Evolutionary conservation across 1,284 basidiomycete genomes (phyloP).

Genomic region (Marasmius fiardii): DNA sequence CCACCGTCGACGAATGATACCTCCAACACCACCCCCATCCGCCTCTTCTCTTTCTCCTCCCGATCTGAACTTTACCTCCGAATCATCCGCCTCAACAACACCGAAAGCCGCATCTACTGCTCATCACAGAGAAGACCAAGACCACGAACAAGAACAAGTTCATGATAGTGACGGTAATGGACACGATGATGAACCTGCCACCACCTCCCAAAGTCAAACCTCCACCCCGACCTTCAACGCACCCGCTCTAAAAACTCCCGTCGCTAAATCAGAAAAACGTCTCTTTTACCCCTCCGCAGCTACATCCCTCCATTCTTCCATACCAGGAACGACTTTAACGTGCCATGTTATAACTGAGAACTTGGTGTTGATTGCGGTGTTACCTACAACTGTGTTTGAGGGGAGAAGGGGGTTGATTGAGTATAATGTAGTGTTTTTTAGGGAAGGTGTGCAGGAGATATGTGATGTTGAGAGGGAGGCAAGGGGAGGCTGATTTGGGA

Average conservation of each 20-base stretch:
- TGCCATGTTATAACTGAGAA: constrained; percentile 84
- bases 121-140: neutral
- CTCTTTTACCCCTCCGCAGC: constrained; percentile 53
- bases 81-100: constrained; percentile 5
- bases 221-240: too few relatives aligned
- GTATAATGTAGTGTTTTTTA: constrained; percentile 90
- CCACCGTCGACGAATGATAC: constrained; percentile 16
- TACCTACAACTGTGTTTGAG: constrained; percentile 80
- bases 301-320: constrained; percentile 57
- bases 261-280: constrained; percentile 19
- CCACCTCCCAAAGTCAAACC: too few relatives aligned
- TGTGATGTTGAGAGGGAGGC: constrained; percentile 66
- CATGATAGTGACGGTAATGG: constrained; percentile 3
- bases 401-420: constrained; percentile 81
- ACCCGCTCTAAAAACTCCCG: too few relatives aligned
- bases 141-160: too few relatives aligned
- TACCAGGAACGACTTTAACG: constrained; percentile 71
- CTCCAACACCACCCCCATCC: constrained; percentile 23
- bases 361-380: constrained; percentile 77
- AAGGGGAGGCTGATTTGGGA: constrained; percentile 28
- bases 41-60: constrained; percentile 5
- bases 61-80: constrained; percentile 9
- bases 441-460: constrained; percentile 77
- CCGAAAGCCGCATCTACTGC: constrained; percentile 11
- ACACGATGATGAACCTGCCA: too few relatives aligned